Evolutionary conservation across 225 moss, liverwort and hornwort species (phyloP), one percentile per base, ranked within the genome.

Genomic region (Thuidium tamariscinum): DNA sequence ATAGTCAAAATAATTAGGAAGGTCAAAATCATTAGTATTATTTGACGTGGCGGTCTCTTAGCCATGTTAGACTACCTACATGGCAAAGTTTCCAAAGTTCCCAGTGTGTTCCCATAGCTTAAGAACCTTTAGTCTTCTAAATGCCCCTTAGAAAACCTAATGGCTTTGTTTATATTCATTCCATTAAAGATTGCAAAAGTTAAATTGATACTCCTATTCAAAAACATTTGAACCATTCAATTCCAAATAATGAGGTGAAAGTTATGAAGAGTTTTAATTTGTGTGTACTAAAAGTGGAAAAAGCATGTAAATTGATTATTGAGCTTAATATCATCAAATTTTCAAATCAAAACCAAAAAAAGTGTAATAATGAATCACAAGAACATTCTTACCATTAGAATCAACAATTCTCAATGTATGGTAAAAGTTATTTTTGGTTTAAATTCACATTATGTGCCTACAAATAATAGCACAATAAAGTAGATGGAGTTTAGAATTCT

Each of bases 351-450:
- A 8, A 14, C 2, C 3, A 11, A 8, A 15, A 16, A 44, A 27
- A 26, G 27, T 0, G 2, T 44, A 9, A 3, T 7, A 69, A 41
- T 69, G 2, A 2, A 2, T 41, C 13, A 68, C 2, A 2, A 15
- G 4, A 41, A 25, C 69, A 69, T 41, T 41, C 5, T 41, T 3
- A 14, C 8, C 8, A 26, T 69, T 69, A 3, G 5, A 13, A 41
- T 41, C 14, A 69, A 25, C 5, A 41, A 41, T 69, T 41, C 5
- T 69, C 25, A 41, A 25, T 41, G 25, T 41, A 1, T 8, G 1
- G 3, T 13, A 37, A 7, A 22, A 67, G 1, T 22, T 37, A 37
- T 22, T 37, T 12, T 7, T 21, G 1, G 3, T 4, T 22, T 22
- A 67, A 22, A 22, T 67, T 37, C 6, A 37, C 4, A 37, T 22